Conservation (phyloP, 176 grass and related monocot species). For the Coix lacrymajobi region DNA sequence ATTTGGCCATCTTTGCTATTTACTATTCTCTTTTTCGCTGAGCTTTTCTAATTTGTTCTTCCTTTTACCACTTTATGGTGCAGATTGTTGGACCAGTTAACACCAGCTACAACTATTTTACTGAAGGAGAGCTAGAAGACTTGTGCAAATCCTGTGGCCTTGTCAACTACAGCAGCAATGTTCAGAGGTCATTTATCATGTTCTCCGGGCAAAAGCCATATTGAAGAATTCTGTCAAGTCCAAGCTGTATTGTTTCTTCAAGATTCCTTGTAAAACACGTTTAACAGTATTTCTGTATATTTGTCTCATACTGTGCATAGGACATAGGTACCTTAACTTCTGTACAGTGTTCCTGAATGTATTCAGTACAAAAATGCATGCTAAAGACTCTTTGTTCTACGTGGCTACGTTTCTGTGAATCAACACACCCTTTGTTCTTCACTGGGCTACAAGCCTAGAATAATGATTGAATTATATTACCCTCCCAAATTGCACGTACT, state of each 20-base stretch:
- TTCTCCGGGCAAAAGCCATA: constrained; percentile 89
- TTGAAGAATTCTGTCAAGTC: neutral
- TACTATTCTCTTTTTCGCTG: neutral
- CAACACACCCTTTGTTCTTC: neutral
- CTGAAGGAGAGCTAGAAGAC: constrained; percentile 80
- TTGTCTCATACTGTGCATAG: neutral
- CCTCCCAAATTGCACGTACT: neutral
- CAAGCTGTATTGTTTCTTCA: neutral
- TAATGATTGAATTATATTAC: neutral
- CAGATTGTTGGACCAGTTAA: constrained; percentile 68
- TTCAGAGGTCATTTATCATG: constrained; percentile 87
- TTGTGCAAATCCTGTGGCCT: constrained; percentile 85
- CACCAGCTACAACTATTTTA: constrained; percentile 87
- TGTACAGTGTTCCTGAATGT: neutral
- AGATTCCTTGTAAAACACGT: neutral
- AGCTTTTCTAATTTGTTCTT: constrained; percentile 6
- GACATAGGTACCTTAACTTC: neutral
- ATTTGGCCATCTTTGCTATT: neutral
- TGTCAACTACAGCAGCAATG: constrained; percentile 71
- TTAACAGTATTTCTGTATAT: neutral
- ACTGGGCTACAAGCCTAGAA: neutral
- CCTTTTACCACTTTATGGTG: constrained; percentile 9
- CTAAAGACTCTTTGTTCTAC: neutral
- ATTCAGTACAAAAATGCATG: neutral
- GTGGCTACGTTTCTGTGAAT: neutral